Percentiles rank a stretch among this genome's conserved stretches.
These are phyloP conservation scores for Psilocybe tampanensis DNA, from an alignment of 768 basidiomycete species.

Conservation along the genomic window DNA sequence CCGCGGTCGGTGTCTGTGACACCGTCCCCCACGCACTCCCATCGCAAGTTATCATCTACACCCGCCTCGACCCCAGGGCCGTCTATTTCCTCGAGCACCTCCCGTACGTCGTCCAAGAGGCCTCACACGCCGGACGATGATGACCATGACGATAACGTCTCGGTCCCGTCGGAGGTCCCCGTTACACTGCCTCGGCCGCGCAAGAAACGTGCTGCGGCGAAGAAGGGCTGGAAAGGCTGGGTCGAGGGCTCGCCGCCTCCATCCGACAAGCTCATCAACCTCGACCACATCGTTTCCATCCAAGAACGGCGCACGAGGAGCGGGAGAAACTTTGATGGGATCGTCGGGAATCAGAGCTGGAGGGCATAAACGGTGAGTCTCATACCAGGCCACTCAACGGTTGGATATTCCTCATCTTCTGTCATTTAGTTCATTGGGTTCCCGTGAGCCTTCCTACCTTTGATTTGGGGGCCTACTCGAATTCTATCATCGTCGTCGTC, in stretches of 20 bases:
- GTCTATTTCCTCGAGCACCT: slow-evolving; percentile 72
- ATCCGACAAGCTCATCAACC: slow-evolving; percentile 79
- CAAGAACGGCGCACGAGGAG: slow-evolving; percentile 80
- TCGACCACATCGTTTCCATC: slow-evolving; percentile 71
- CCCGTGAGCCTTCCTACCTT: slow-evolving; percentile 30
- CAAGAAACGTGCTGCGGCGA: slow-evolving; percentile 65
- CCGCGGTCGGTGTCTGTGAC: slow-evolving; percentile 77
- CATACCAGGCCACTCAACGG: slow-evolving; percentile 43
- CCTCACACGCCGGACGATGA: slow-evolving; percentile 75
- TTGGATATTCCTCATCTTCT: slow-evolving; percentile 46
- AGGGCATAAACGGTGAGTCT: slow-evolving; percentile 45
- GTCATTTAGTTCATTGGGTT: slow-evolving; percentile 23
- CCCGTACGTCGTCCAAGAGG: slow-evolving; percentile 79
- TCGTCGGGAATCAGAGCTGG: slow-evolving; percentile 79
- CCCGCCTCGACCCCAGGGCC: slow-evolving; percentile 77
- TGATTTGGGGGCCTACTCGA: slow-evolving; percentile 16
- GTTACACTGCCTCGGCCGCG: slow-evolving; percentile 35
- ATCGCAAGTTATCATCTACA: slow-evolving; percentile 48
- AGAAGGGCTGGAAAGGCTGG: slow-evolving; percentile 92
- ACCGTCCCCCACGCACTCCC: slow-evolving; percentile 61
- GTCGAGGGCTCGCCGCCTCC: slow-evolving; percentile 84
- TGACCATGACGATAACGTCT: too few relatives aligned
- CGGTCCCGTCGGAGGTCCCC: slow-evolving; percentile 24
- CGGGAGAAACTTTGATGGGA: slow-evolving; percentile 84
- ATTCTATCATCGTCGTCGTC: slow-evolving; percentile 27